A percentile compares a stretch with the other conserved stretches of the same genome.
These are phyloP conservation scores for Phalaenopsis equestris DNA, from an alignment of 106 monocot species.

Conservation along the genomic window DNA sequence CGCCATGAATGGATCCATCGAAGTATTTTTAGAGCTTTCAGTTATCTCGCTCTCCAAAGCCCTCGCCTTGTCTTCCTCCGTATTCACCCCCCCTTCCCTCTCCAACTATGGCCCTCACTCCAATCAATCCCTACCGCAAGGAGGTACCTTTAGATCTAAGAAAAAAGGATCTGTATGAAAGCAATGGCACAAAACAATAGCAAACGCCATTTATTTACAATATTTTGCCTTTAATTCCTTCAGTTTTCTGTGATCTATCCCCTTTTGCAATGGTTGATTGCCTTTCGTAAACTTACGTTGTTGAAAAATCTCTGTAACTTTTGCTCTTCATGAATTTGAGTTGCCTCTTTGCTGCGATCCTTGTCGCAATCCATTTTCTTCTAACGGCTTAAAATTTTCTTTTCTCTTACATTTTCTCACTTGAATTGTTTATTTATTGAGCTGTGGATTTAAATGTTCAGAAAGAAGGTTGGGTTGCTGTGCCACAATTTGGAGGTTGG, in stretches of 20 bases:
- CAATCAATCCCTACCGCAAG: constrained; percentile 1
- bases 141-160: not conserved
- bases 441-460: not conserved
- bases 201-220: not conserved
- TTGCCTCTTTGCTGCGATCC: not conserved
- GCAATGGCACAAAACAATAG: not conserved
- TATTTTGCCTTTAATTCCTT: not conserved
- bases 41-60: not conserved
- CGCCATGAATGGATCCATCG: not conserved
- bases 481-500: constrained; percentile 25
- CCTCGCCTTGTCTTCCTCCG: not conserved
- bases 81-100: not conserved
- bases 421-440: not conserved
- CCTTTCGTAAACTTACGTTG: not conserved
- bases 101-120: constrained; percentile 1
- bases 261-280: not conserved
- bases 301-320: not conserved
- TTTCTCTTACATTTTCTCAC: not conserved
- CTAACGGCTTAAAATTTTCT: not conserved
- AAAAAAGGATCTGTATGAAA: not conserved
- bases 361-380: not conserved
- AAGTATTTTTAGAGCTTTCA: not conserved
- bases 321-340: not conserved
- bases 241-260: not conserved
- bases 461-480: constrained; percentile 6